Conservation (phyloP, 2,329 filamentous ascomycete genomes). For the Trematosphaeria pertusa region DNA sequence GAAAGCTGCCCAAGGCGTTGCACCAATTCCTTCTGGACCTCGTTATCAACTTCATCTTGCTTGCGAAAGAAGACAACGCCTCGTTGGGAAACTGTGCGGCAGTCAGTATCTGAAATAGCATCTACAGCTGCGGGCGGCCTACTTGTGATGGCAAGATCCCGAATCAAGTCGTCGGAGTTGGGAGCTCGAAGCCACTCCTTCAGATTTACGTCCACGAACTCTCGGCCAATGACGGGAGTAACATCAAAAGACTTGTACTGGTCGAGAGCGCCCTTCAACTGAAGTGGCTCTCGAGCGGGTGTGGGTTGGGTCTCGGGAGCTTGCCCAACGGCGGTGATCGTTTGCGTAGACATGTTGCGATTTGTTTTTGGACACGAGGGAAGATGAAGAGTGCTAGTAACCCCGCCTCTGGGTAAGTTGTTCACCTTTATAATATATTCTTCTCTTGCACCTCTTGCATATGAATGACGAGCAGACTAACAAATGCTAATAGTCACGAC, state of each 20-base stretch:
- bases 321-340: slow-evolving; percentile 18
- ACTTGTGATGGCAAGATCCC: slow-evolving; percentile 64
- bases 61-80: slow-evolving; percentile 64
- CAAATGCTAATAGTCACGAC: no score
- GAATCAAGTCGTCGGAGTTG: slow-evolving; percentile 68
- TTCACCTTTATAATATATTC: not conserved
- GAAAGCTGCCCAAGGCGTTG: slow-evolving; percentile 65
- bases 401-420: not conserved
- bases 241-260: slow-evolving; percentile 63
- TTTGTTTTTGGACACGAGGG: slow-evolving; percentile 1
- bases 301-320: slow-evolving; percentile 9
- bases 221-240: slow-evolving; percentile 68
- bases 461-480: not conserved
- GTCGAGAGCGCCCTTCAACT: slow-evolving; percentile 60
- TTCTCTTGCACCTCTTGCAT: slow-evolving; percentile 8
- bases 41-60: slow-evolving; percentile 58
- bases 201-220: slow-evolving; percentile 64
- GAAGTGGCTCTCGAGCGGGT: no score
- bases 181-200: slow-evolving; percentile 71
- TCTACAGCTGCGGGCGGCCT: slow-evolving; percentile 2
- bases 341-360: slow-evolving; percentile 25
- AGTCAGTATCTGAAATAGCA: slow-evolving; percentile 3
- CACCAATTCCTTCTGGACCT: slow-evolving; percentile 61
- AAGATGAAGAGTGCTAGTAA: not conserved
- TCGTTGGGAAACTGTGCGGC: slow-evolving; percentile 54